Conservation (phyloP, 306 rosid species). For the Trifolium subterraneum region DNA sequence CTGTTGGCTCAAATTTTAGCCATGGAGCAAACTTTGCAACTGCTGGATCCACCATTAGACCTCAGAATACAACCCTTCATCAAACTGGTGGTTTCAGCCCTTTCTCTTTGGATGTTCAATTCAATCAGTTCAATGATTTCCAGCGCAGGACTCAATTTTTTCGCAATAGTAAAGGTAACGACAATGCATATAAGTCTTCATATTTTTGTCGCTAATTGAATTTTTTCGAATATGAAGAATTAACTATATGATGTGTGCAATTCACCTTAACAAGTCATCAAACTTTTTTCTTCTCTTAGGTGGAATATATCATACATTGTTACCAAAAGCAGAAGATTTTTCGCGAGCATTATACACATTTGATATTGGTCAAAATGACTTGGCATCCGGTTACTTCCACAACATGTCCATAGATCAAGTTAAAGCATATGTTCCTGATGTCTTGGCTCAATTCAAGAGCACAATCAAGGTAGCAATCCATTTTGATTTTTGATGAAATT, state of each 20-base stretch:
- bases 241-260: not conserved
- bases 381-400: conserved; percentile 67
- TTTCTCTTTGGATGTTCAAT: conserved; percentile 72
- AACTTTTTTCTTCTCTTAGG: conserved; percentile 40
- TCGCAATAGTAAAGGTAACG: conserved; percentile 55
- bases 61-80: conserved; percentile 70
- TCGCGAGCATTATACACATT: conserved; percentile 69
- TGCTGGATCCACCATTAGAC: conserved; percentile 84
- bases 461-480: conserved; percentile 44
- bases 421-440: conserved; percentile 59
- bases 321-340: conserved; percentile 60
- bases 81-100: conserved; percentile 76
- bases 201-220: not conserved
- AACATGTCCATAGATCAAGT: conserved; percentile 65
- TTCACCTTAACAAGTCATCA: not conserved
- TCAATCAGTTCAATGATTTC: conserved; percentile 68
- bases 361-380: conserved; percentile 84
- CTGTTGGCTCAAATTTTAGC: conserved; percentile 72
- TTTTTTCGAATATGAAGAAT: not conserved
- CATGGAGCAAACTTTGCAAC: conserved; percentile 89
- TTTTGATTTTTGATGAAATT: conserved; percentile 11
- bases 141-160: conserved; percentile 56
- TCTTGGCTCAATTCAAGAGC: conserved; percentile 50
- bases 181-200: not conserved
- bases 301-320: conserved; percentile 47